Base-by-base conservation (phyloP, 805 yeast species). In the Diddensiella transvaalensis region DNA sequence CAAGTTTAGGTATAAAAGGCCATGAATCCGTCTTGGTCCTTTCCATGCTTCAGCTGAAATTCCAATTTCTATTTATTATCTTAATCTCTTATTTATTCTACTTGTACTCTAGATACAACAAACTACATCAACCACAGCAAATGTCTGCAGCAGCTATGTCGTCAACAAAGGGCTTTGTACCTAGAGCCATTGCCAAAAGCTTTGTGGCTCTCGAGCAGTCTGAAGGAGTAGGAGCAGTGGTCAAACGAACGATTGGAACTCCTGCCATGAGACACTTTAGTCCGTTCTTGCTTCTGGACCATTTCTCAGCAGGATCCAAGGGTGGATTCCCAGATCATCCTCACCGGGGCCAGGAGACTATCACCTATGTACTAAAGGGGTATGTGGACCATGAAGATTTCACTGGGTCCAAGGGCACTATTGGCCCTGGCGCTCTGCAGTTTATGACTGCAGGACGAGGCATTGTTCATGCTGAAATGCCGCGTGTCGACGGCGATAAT, bases 401-500 rank as follows among this genome's bases (percentile, higher is more conserved):
- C 67, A 85, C 93, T 2, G 95, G 95, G 1, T 71, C 83, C 13
- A 73, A 76, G 44, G 96, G 95, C 46, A 73, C 87, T 22, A 68
- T 88, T 46, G 74, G 78, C 52, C 79, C 87, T 4, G 96, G 95
- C 47, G 96, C 87, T 64, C 70, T 87, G 55, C 96, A 87, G 66
- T 87, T 87, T 65, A 87, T 87, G 96, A 87, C 95, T 32, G 96
- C 96, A 4, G 96, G 96, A 49, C 78, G 76, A 59, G 96, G 93
- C 46, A 77, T 87, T 36, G 87, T 85, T 40, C 96, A 87, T 64
- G 77, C 87, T 2, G 96, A 87, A 61, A 87, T 87, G 80, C 95
- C 95, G 4, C 80, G 81, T 40, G 68, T 70, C 38, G 67, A 69
- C 52, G 71, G 69, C 13, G 71, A 75, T 41, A 68, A 63, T 33